A percentile compares a stretch with the other conserved stretches of the same genome.
phyloP scores from a whole-genome alignment of 1,139 yeast genomes.

The Suhomyces panamericanus region DNA sequence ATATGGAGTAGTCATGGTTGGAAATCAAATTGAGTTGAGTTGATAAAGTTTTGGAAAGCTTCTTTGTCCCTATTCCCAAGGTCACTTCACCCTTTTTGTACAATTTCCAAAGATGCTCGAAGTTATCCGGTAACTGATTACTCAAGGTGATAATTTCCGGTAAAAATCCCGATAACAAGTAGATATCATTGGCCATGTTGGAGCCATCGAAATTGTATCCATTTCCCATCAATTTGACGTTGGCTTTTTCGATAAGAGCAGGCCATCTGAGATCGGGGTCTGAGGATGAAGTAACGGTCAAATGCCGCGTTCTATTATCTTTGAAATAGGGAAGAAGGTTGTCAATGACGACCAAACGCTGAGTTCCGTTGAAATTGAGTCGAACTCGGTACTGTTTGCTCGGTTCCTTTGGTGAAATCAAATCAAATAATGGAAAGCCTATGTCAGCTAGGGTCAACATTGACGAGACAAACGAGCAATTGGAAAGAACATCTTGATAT shows the following conservation, averaged over 20 bases:
- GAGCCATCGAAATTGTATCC: conserved; percentile 75
- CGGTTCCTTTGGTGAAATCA: conserved; percentile 30
- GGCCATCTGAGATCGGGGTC: conserved; percentile 57
- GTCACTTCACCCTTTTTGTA: conserved; percentile 38
- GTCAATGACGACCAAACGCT: conserved; percentile 52
- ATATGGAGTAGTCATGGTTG: conserved; percentile 68
- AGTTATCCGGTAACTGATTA: conserved; percentile 24
- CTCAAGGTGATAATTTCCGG: conserved; percentile 57
- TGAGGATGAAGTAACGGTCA: conserved; percentile 42
- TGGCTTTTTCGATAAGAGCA: conserved; percentile 75
- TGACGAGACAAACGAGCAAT: conserved; percentile 78
- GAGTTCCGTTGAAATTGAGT: conserved; percentile 58
- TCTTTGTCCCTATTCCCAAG: conserved; percentile 72
- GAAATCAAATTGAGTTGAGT: conserved; percentile 45
- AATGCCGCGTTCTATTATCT: conserved; percentile 20
- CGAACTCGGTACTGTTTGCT: conserved; percentile 37
- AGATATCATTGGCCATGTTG: conserved; percentile 76
- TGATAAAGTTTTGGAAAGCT: conserved; percentile 39
- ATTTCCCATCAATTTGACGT: conserved; percentile 57
- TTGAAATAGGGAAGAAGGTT: conserved; percentile 41
- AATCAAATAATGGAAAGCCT: conserved; percentile 13
- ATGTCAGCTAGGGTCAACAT: conserved; percentile 44
- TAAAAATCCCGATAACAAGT: conserved; percentile 65
- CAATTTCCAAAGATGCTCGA: conserved; percentile 35
- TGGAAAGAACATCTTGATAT: conserved; percentile 60